These are phyloP conservation scores for Rosellinia necatrix DNA, from an alignment of 2,329 filamentous ascomycete species.

Conservation along the genomic window DNA sequence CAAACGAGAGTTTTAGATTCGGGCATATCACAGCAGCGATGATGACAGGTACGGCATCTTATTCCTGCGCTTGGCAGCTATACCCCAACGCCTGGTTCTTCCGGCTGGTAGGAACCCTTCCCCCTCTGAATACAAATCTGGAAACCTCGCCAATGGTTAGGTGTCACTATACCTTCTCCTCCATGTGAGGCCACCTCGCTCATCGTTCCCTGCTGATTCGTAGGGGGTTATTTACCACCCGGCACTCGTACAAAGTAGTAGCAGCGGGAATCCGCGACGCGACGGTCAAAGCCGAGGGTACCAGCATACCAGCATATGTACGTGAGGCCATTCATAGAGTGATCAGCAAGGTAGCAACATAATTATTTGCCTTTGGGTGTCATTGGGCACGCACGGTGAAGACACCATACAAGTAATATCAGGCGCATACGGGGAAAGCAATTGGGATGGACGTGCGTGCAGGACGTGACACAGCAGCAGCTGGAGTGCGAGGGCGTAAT, in stretches of 20 bases:
- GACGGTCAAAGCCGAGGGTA: background rate
- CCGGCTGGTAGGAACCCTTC: too few relatives aligned
- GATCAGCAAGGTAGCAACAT: background rate
- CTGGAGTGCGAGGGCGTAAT: slow-evolving; percentile 10
- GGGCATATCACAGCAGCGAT: too few relatives aligned
- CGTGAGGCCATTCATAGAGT: slow-evolving; percentile 9
- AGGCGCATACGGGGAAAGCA: background rate
- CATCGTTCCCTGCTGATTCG: background rate
- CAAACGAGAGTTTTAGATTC: too few relatives aligned
- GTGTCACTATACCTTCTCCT: too few relatives aligned
- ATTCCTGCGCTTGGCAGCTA: too few relatives aligned
- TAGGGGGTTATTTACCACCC: background rate
- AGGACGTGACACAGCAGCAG: slow-evolving; percentile 21
- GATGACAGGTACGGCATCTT: too few relatives aligned
- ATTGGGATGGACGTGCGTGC: background rate
- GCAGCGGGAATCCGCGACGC: background rate
- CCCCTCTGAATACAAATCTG: too few relatives aligned
- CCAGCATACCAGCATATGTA: background rate
- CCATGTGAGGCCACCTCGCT: too few relatives aligned
- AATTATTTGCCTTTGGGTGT: background rate
- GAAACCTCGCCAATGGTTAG: too few relatives aligned
- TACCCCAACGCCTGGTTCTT: too few relatives aligned
- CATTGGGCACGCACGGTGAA: slow-evolving; percentile 6
- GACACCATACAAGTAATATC: background rate
- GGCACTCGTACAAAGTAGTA: background rate